These are phyloP conservation scores for Hymenoscyphus salicellus DNA, from an alignment of 2,329 filamentous ascomycete species.

Conservation along the genomic window DNA sequence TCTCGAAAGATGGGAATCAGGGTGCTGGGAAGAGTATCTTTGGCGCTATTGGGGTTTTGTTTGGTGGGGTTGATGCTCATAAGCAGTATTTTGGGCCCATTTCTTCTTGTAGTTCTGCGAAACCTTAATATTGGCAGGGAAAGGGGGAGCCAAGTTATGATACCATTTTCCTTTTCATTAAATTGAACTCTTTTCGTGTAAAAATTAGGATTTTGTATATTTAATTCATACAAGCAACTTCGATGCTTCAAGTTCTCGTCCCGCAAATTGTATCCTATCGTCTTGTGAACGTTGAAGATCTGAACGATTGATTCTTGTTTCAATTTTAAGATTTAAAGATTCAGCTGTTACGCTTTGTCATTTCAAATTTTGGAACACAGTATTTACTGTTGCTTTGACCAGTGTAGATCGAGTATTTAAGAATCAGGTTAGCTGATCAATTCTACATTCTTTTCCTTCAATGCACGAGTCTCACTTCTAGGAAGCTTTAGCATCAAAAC, in stretches of 20 bases:
- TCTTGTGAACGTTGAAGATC: no score
- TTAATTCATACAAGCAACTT: background rate
- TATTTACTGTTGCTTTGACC: no score
- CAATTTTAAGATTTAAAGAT: no score
- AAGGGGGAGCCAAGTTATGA: background rate
- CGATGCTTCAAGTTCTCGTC: background rate
- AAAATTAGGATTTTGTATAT: background rate
- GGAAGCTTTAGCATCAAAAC: no score
- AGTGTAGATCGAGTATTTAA: no score
- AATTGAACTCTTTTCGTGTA: background rate
- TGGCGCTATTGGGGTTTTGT: constrained; percentile 5
- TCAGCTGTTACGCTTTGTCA: no score
- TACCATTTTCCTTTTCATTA: background rate
- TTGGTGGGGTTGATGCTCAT: constrained; percentile 7
- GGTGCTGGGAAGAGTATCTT: background rate
- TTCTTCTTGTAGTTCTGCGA: background rate
- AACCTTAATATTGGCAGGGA: background rate
- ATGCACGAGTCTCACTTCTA: no score
- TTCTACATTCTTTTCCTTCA: no score
- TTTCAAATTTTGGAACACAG: no score
- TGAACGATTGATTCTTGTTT: no score
- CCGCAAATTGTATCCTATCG: no score
- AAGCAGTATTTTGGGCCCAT: constrained; percentile 13
- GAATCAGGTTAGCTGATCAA: no score
- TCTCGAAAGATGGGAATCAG: constrained; percentile 21